Base-by-base conservation (phyloP, 768 basidiomycete species). In the Suillus tomentosus region DNA sequence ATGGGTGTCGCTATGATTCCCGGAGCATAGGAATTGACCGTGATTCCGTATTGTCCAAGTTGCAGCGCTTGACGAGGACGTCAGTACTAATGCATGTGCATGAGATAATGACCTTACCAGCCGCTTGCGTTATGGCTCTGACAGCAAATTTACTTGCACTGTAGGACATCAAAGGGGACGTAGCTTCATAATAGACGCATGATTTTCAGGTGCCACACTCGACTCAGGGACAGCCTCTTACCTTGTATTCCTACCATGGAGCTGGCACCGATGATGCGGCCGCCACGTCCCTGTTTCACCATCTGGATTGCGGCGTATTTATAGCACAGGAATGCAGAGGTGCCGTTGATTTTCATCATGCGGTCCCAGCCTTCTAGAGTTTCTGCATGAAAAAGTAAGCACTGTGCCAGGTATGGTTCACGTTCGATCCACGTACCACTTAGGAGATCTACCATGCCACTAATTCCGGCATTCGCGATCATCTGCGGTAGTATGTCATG, bases 21-120 rank as follows among this genome's bases (percentile, higher is more conserved):
- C 0, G 80, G 80, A 3, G 78, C 74, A 57, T 80, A 81, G 0
- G 74, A 67, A 43, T 80, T 79, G 3, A 78, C 79, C 0, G 78
- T 79, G n/a, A 80, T 78, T 8, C 68, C 63, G 47, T 78, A 64
- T 31, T 60, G 40, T 0, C 73, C 74, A 34, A 77, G 66, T 64
- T 79, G 79, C 27, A 68, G 9, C 15, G 71, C 65, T 66, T 17
- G 31, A 19, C 34, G 19, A 3, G 34, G n/a, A 13, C 5, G 19
- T 22, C 9, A 39, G 37, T 24, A 42, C 39, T 48, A 39, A 60
- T 34, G 14, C 19, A 40, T 6, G 5, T n/a, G 43, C 31, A 58
- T 2, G 19, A 54, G n/a, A 22, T 24, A 3, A 40, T 7, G 42
- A 45, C n/a, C 60, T 47, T 68, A 80, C 80, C 76, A 3, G 76